A percentile compares a stretch with the other conserved stretches of the same genome.
phyloP scores from a whole-genome alignment of 108 stramenopile genomes.

The Epipyxis sp. region DNA sequence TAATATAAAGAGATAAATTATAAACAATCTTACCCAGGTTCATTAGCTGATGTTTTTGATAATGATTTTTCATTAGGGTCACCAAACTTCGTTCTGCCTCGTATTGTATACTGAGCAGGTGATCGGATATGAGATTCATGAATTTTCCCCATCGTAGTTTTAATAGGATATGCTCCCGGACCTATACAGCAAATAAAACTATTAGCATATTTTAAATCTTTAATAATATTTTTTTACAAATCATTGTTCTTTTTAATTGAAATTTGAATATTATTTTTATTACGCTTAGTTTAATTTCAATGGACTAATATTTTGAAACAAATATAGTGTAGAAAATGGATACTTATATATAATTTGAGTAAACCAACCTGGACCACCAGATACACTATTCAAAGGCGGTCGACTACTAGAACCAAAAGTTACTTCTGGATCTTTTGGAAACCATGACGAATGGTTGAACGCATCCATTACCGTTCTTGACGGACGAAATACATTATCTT shows the following conservation, averaged over 20 bases:
- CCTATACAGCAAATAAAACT: not conserved
- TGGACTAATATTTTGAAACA: no score
- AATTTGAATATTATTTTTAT: no score
- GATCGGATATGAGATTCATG: slow-evolving; percentile 14
- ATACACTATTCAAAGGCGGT: not conserved
- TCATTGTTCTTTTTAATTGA: no score
- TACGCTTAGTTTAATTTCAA: no score
- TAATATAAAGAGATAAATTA: no score
- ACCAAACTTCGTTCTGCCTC: slow-evolving; percentile 25
- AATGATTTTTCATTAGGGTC: slow-evolving; percentile 26
- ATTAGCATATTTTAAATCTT: no score
- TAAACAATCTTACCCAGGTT: slow-evolving; percentile 31
- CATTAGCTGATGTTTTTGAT: slow-evolving; percentile 26
- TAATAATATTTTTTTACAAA: no score
- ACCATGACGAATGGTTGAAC: slow-evolving; percentile 12
- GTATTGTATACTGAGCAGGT: slow-evolving; percentile 3
- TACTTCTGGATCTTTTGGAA: slow-evolving; percentile 26
- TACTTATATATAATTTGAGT: no score
- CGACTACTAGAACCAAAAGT: slow-evolving; percentile 19
- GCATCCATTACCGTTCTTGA: slow-evolving; percentile 24
- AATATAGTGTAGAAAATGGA: no score
- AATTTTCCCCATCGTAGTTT: slow-evolving; percentile 29
- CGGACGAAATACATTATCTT: not conserved
- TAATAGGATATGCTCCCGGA: slow-evolving; percentile 31
- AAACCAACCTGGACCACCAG: not conserved